Percentiles rank a stretch among this genome's conserved stretches.
These are phyloP conservation scores for Pueraria montana DNA, from an alignment of 306 rosid genomes.

Conservation along the genomic window DNA sequence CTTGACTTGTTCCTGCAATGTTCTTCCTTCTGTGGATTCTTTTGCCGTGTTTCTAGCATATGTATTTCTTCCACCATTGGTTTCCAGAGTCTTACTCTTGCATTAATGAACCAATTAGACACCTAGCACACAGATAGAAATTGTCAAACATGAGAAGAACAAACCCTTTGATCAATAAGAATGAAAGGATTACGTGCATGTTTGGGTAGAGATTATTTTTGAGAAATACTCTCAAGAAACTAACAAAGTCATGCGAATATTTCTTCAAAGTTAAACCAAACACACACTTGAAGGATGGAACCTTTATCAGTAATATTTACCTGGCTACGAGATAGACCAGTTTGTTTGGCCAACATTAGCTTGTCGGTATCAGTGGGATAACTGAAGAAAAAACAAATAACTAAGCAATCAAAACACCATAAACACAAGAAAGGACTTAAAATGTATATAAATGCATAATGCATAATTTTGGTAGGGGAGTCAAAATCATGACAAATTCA, in stretches of 20 bases:
- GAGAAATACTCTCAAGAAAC: not conserved
- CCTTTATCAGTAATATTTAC: conserved; percentile 48
- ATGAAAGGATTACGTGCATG: not conserved
- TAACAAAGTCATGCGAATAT: not conserved
- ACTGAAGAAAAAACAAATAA: conserved; percentile 47
- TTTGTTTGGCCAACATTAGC: conserved; percentile 87
- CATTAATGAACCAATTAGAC: conserved; percentile 96
- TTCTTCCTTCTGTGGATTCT: conserved; percentile 58
- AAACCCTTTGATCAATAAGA: not conserved
- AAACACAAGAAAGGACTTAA: conserved; percentile 7
- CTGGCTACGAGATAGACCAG: conserved; percentile 95
- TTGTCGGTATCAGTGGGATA: conserved; percentile 95
- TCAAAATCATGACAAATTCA: not conserved
- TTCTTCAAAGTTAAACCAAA: conserved; percentile 12
- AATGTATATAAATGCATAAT: not conserved
- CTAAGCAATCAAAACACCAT: not conserved
- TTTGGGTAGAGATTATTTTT: not conserved
- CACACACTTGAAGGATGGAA: not conserved
- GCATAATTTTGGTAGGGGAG: not conserved
- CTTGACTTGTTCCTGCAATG: conserved; percentile 46
- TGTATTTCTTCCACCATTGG: conserved; percentile 98
- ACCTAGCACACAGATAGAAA: conserved; percentile 54
- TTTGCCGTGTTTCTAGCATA: conserved; percentile 78
- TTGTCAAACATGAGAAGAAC: conserved; percentile 26
- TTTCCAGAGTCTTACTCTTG: conserved; percentile 96